Conservation (phyloP, 2,329 filamentous ascomycete species). For the Aureobasidium sp. region DNA sequence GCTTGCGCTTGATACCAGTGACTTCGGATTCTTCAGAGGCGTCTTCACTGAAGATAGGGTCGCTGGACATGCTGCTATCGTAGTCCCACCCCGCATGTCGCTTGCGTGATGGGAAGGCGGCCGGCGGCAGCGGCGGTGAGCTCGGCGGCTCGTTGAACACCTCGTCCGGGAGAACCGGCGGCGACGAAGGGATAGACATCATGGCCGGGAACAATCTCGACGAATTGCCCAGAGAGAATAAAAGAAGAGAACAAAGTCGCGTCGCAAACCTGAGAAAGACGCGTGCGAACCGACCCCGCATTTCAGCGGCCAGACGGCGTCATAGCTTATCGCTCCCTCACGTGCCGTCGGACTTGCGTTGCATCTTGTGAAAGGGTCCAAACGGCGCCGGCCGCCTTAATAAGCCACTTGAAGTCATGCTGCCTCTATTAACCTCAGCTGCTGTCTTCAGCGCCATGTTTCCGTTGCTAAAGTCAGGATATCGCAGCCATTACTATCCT, state of each 20-base stretch:
- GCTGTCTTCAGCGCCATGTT: background rate
- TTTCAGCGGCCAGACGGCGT: background rate
- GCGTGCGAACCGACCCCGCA: background rate
- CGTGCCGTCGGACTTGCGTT: background rate
- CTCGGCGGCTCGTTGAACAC: conserved; percentile 14
- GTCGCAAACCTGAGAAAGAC: background rate
- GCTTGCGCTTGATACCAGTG: conserved; percentile 47
- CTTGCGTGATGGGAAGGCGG: conserved; percentile 21
- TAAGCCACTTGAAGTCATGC: background rate
- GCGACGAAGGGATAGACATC: conserved; percentile 17
- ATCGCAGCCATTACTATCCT: no score
- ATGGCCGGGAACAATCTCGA: conserved; percentile 2
- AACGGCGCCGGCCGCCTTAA: background rate
- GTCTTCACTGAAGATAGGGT: conserved; percentile 68
- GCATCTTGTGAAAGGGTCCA: background rate
- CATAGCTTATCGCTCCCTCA: background rate
- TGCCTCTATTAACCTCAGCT: background rate
- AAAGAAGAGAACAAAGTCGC: background rate
- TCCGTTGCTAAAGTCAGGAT: background rate
- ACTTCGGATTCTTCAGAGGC: conserved; percentile 53
- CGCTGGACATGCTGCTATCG: conserved; percentile 49
- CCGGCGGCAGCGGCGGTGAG: conserved; percentile 16
- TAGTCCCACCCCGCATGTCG: conserved; percentile 25
- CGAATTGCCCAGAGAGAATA: conserved; percentile 1
- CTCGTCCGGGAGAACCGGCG: conserved; percentile 12